These are phyloP conservation scores for Fragilaria radians DNA, from an alignment of 108 stramenopile species.

Conservation along the genomic window DNA sequence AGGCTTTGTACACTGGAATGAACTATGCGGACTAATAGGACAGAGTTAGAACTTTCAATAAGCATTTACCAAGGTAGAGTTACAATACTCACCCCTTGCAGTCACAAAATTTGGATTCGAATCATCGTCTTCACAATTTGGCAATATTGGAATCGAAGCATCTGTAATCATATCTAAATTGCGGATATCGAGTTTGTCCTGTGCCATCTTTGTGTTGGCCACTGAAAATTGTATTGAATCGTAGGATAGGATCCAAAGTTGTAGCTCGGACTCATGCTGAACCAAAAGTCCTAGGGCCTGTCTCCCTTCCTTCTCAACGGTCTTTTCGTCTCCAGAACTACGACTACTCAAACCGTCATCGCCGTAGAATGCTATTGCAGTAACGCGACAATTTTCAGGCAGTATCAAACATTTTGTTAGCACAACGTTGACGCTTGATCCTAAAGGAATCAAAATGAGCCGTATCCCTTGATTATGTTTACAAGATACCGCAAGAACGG, in stretches of 20 bases:
- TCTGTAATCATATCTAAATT: conserved; percentile 5
- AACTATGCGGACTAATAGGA: conserved; percentile 21
- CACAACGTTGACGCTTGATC: conserved; percentile 6
- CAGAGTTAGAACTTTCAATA: conserved; percentile 11
- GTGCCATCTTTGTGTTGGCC: conserved; percentile 11
- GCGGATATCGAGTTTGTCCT: conserved; percentile 12
- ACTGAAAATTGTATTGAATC: conserved; percentile 41
- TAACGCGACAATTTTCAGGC: conserved; percentile 16
- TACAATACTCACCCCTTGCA: conserved; percentile 5
- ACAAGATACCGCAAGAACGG: conserved; percentile 32
- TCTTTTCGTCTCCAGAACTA: conserved; percentile 45
- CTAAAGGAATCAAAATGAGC: conserved; percentile 47
- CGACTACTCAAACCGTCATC: conserved; percentile 67
- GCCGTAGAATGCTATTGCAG: conserved; percentile 56
- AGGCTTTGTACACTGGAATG: background rate
- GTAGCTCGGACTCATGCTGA: conserved; percentile 16
- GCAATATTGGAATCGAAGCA: background rate
- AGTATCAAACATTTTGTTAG: conserved; percentile 8
- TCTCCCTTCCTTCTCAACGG: conserved; percentile 42
- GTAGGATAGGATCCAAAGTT: conserved; percentile 53
- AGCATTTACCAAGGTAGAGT: background rate
- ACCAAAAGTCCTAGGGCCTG: conserved; percentile 56
- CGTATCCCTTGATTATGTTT: conserved; percentile 24
- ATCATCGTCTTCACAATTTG: background rate
- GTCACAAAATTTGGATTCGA: background rate